phyloP scores from a whole-genome alignment of 441 rosid species.

The Jatropha multifida region DNA sequence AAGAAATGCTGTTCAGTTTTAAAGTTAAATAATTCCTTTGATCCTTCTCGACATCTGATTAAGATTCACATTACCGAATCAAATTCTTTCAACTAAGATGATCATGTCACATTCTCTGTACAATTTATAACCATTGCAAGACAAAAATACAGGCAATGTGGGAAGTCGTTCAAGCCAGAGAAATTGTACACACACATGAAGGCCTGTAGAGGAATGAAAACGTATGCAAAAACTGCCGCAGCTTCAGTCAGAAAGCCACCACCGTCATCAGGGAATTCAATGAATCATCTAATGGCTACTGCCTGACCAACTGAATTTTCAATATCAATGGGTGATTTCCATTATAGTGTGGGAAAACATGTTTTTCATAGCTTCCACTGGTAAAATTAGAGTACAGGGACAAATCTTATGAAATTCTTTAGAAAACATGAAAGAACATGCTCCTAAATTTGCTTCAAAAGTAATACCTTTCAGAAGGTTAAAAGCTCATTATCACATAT shows the following conservation, averaged over 20 bases:
- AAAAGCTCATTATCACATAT: neutral
- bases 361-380: neutral
- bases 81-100: too few relatives aligned
- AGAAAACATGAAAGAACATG: neutral
- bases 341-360: neutral
- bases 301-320: constrained; percentile 22
- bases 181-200: constrained; percentile 76
- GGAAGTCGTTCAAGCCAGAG: constrained; percentile 69
- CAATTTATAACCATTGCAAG: neutral
- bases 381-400: neutral
- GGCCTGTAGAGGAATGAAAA: constrained; percentile 54
- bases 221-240: constrained; percentile 25
- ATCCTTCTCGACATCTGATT: too few relatives aligned
- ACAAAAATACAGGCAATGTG: constrained; percentile 59
- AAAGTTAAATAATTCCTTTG: too few relatives aligned
- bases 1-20: too few relatives aligned
- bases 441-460: neutral
- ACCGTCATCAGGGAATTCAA: constrained; percentile 11
- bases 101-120: too few relatives aligned
- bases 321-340: neutral
- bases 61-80: too few relatives aligned
- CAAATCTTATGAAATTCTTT: neutral
- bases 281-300: constrained; percentile 20
- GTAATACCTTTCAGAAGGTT: neutral
- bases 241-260: constrained; percentile 19